Base-by-base conservation (phyloP, 345 rosid species). In the Melaleuca quinquenervia region DNA sequence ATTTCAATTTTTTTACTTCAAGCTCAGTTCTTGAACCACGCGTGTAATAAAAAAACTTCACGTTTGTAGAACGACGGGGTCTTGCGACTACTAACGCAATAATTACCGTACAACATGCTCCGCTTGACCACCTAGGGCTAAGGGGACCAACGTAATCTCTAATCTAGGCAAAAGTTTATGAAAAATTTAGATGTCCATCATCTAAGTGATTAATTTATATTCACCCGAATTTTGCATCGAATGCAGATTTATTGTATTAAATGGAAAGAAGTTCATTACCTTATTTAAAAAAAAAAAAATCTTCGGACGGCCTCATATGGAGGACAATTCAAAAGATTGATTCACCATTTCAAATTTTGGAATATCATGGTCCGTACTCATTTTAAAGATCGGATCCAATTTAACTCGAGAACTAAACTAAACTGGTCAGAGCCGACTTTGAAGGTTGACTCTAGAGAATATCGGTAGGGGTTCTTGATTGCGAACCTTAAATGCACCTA, bases 361-460 rank as follows among this genome's bases (percentile, higher is more conserved):
- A 29, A 11, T 44, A 29, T 64, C 6, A 70, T 16, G 13, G 5
- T 32, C 48, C 48, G 9, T 1, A 3, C 24, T 36, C 7, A 16
- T 70, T 2, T 18, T 32, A 20, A 32, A 11, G 6, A 70, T 1
- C 3, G 1, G 0, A 8, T 32, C 78, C 12, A 0, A 3, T 70
- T 70, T 12, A 36, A 1, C 2, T 1, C 0, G 0, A 70, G 78
- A 70, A 36, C 45, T 64, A 64, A 32, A 70, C 45, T 3, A 32
- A 70, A 32, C 7, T 3, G 13, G 24, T 12, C 14, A 32, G 20
- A 8, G 3, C 13, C 0, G 2, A 64, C 2, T 32, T 18, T 32
- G 3, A 32, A 8, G 78, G n/a, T 58, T 7, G 7, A 11, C 41
- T 70, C 48, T 32, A 32, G 48, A 12, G 48, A 70, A n/a, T 32